These are phyloP conservation scores for Leccinum subrobustum DNA, from an alignment of 1,284 basidiomycete species.

Conservation along the genomic window DNA sequence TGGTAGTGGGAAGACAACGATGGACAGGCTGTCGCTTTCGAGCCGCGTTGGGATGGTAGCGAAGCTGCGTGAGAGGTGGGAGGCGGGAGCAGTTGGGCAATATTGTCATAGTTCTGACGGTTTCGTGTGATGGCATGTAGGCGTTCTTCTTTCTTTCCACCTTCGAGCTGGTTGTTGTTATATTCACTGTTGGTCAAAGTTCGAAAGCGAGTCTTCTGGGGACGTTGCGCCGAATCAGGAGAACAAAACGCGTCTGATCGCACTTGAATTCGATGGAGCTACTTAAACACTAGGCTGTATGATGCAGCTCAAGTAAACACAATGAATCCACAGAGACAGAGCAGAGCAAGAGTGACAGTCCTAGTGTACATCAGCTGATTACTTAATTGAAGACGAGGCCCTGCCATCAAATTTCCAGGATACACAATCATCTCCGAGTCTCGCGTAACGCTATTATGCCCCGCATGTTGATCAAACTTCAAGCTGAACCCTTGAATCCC, in stretches of 20 bases:
- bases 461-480: background rate
- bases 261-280: background rate
- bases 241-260: background rate
- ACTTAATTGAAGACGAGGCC: background rate
- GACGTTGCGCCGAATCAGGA: background rate
- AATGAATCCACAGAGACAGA: background rate
- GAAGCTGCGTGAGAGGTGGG: slow-evolving; percentile 23
- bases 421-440: background rate
- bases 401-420: background rate
- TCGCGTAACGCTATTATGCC: background rate
- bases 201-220: background rate
- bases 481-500: background rate
- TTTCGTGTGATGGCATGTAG: background rate
- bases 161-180: background rate
- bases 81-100: slow-evolving; percentile 1
- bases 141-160: background rate
- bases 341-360: background rate
- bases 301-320: background rate
- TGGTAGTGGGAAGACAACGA: background rate
- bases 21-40: background rate
- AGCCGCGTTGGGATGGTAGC: slow-evolving; percentile 20
- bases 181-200: background rate
- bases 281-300: background rate
- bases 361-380: background rate
- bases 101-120: background rate